These are phyloP conservation scores for Spizellomyces sp. DNA, from an alignment of 192 early-diverging fungal genomes.

Conservation along the genomic window DNA sequence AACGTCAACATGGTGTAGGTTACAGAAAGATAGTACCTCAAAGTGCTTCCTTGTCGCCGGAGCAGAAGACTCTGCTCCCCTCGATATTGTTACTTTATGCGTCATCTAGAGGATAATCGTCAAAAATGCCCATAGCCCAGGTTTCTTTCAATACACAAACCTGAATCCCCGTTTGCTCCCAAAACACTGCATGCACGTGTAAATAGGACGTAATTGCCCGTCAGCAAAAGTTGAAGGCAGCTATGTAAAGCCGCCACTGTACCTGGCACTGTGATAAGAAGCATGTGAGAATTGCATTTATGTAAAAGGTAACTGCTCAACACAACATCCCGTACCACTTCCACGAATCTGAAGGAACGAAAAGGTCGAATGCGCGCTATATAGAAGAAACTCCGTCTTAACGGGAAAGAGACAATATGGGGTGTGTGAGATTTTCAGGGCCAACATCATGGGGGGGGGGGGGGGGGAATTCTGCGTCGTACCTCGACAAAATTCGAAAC, in stretches of 20 bases:
- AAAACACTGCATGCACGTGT: slow-evolving; percentile 66
- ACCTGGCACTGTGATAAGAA: too few relatives aligned
- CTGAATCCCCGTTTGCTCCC: slow-evolving; percentile 93
- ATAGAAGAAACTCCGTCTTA: slow-evolving; percentile 82
- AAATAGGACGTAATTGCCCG: background rate
- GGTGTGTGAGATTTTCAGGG: slow-evolving; percentile 8
- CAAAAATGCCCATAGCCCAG: background rate
- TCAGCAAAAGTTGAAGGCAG: too few relatives aligned
- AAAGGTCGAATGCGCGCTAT: slow-evolving; percentile 55
- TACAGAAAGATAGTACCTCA: slow-evolving; percentile 15
- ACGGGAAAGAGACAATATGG: too few relatives aligned
- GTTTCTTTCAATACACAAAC: slow-evolving; percentile 40
- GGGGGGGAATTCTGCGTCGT: slow-evolving; percentile 46
- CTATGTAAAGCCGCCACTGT: too few relatives aligned
- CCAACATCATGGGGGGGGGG: too few relatives aligned
- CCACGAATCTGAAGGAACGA: slow-evolving; percentile 86
- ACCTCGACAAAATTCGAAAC: slow-evolving; percentile 91
- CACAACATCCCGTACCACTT: slow-evolving; percentile 59
- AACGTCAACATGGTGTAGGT: background rate
- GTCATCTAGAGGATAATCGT: slow-evolving; percentile 25
- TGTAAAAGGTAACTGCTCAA: too few relatives aligned
- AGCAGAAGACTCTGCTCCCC: slow-evolving; percentile 78
- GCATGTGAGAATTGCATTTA: too few relatives aligned
- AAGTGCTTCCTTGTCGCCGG: slow-evolving; percentile 75
- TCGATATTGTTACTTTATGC: slow-evolving; percentile 84